Percentiles rank a stretch among this genome's conserved stretches.
Conservation (phyloP, 352 stramenopile species). For the Halophytophthora batemanensis region DNA sequence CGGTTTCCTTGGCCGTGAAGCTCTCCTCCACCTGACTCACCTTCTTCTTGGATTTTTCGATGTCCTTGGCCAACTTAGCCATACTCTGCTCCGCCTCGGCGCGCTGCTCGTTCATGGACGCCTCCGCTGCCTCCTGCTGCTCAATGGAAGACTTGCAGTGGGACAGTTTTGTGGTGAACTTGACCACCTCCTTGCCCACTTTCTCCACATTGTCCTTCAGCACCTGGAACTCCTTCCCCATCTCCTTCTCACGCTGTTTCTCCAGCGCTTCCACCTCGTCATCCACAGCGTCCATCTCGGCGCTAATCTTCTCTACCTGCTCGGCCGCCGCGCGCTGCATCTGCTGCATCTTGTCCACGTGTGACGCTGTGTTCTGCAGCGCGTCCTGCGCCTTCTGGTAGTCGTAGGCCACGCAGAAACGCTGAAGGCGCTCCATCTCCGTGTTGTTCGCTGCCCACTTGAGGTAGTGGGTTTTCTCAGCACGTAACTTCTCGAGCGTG, state of each 20-base stretch:
- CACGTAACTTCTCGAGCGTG: conserved; percentile 96
- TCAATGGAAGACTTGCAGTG: conserved; percentile 73
- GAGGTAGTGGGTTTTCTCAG: conserved; percentile 97
- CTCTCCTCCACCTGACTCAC: conserved; percentile 48
- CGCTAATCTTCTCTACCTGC: conserved; percentile 47
- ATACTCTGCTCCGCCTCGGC: conserved; percentile 79
- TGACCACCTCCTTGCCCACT: conserved; percentile 80
- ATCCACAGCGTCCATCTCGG: conserved; percentile 78
- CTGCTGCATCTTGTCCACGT: conserved; percentile 90
- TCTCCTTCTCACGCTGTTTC: conserved; percentile 74
- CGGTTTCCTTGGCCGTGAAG: conserved; percentile 50
- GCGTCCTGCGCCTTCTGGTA: conserved; percentile 90
- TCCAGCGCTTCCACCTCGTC: conserved; percentile 84
- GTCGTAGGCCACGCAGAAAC: conserved; percentile 97
- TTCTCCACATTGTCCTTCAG: conserved; percentile 80
- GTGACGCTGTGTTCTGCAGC: conserved; percentile 80
- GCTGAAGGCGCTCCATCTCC: conserved; percentile 96
- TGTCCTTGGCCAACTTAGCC: conserved; percentile 78
- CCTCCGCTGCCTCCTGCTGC: conserved; percentile 57
- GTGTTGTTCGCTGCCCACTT: conserved; percentile 98
- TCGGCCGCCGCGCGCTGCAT: conserved; percentile 69
- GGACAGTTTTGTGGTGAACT: conserved; percentile 78
- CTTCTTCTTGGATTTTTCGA: conserved; percentile 68
- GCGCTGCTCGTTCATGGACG: conserved; percentile 63
- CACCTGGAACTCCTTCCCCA: conserved; percentile 80